Conservation (phyloP, 176 grass and related monocot genomes). For the Rhynchospora breviuscula region DNA sequence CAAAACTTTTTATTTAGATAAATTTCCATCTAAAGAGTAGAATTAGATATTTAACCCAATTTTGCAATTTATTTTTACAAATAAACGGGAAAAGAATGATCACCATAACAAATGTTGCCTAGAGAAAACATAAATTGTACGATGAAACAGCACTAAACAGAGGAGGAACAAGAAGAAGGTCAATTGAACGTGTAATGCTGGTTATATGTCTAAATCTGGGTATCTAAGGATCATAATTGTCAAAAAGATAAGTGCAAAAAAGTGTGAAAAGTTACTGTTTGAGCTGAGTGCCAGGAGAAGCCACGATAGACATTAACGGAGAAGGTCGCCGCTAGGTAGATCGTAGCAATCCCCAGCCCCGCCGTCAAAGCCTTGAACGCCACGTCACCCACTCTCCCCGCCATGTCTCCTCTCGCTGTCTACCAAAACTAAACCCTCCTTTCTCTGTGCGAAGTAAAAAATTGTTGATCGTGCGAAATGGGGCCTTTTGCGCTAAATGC, state of each 20-base stretch:
- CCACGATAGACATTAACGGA: constrained; percentile 94
- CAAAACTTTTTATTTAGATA: too few relatives aligned
- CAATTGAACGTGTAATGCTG: not conserved
- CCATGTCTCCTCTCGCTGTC: constrained; percentile 1
- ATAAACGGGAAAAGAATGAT: not conserved
- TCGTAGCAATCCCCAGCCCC: constrained; percentile 58
- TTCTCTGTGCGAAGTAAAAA: constrained; percentile 5
- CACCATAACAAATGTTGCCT: not conserved
- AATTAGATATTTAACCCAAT: too few relatives aligned
- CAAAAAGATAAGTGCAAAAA: not conserved
- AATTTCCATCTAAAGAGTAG: too few relatives aligned
- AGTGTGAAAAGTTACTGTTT: constrained; percentile 38
- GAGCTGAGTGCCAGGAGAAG: constrained; percentile 77
- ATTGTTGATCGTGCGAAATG: not conserved
- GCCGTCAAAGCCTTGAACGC: constrained; percentile 76
- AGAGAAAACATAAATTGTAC: not conserved
- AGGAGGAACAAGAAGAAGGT: not conserved
- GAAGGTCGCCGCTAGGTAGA: constrained; percentile 76
- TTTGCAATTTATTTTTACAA: not conserved
- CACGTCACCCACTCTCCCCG: constrained; percentile 37
- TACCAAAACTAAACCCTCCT: constrained; percentile 12
- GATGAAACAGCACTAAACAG: not conserved
- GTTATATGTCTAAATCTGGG: not conserved
- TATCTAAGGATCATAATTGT: not conserved
- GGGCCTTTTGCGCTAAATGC: not conserved